A percentile compares a stretch with the other conserved stretches of the same genome.
phyloP scores from a whole-genome alignment of 495 filamentous ascomycete species.

The Lasiosphaeria ovina region DNA sequence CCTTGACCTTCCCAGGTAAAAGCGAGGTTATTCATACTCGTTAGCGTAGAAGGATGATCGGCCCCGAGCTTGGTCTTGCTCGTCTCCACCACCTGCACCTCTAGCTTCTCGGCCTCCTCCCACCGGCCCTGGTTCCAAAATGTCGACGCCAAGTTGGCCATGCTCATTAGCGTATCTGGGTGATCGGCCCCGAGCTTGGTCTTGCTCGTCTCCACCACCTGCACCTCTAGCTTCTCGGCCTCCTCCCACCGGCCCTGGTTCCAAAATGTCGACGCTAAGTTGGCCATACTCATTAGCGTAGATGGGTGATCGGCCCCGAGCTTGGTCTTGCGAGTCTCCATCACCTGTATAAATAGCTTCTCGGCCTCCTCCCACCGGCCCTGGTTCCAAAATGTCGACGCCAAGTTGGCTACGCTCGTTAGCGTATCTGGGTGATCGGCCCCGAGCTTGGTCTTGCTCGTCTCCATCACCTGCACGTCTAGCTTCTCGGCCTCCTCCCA shows the following conservation, averaged over 20 bases:
- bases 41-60: conserved; percentile 36
- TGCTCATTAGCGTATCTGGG: neutral
- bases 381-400: no score
- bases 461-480: neutral
- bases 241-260: neutral
- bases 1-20: conserved; percentile 8
- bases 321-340: conserved; percentile 8
- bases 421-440: conserved; percentile 1
- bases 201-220: conserved; percentile 19
- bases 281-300: no score
- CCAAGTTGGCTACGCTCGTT: neutral
- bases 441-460: conserved; percentile 6
- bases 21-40: conserved; percentile 37
- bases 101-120: neutral
- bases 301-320: conserved; percentile 14
- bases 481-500: no score
- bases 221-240: neutral
- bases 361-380: no score
- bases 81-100: neutral
- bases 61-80: conserved; percentile 21
- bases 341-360: no score
- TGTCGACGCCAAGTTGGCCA: neutral
- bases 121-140: neutral
- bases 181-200: conserved; percentile 3
- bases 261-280: no score